Conservation (phyloP, 2,329 filamentous ascomycete genomes). For the Trichoderma sp. region DNA sequence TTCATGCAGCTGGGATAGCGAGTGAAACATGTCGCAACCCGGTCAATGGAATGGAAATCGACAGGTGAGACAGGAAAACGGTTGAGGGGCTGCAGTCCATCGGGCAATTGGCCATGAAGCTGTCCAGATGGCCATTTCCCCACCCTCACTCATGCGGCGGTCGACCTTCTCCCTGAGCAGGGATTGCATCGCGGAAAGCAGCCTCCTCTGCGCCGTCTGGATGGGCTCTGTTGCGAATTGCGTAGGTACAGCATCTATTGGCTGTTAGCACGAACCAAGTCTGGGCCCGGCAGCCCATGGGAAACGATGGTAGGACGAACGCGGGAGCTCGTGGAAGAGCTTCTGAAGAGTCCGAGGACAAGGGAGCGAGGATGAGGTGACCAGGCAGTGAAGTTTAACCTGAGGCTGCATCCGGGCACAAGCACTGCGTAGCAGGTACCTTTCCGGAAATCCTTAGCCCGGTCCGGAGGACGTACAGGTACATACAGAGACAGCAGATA, state of each 20-base stretch:
- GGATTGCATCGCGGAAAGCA: background rate
- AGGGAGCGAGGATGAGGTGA: background rate
- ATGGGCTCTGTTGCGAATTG: background rate
- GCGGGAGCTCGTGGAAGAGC: background rate
- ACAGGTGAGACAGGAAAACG: constrained; percentile 4
- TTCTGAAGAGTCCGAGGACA: background rate
- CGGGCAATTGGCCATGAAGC: constrained; percentile 3
- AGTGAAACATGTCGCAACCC: constrained; percentile 16
- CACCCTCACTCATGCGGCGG: background rate
- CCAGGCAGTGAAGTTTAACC: background rate
- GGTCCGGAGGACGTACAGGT: background rate
- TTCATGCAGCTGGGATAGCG: constrained; percentile 8
- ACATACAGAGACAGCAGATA: background rate
- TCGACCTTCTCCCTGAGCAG: background rate
- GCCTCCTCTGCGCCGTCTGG: background rate
- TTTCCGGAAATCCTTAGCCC: background rate
- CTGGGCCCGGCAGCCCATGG: background rate
- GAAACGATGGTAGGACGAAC: background rate
- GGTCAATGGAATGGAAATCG: background rate
- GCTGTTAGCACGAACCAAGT: background rate
- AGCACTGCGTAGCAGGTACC: background rate
- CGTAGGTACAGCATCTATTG: background rate
- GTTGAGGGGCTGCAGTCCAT: background rate
- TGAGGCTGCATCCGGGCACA: background rate
- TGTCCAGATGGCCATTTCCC: background rate